phyloP scores from a whole-genome alignment of 768 basidiomycete genomes.

The Polyporus arcularius region DNA sequence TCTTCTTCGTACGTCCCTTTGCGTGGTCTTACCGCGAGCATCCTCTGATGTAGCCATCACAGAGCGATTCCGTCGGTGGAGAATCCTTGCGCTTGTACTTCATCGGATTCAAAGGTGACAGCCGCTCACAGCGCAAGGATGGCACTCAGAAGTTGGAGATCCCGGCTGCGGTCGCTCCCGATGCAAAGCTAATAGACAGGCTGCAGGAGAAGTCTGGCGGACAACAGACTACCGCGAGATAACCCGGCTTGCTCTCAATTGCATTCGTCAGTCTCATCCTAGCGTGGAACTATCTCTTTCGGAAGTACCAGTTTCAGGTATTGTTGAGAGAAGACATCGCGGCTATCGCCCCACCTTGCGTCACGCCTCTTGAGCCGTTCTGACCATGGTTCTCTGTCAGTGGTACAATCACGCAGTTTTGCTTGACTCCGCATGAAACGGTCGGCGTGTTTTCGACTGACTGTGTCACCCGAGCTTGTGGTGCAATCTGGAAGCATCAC shows the following conservation, averaged over 20 bases:
- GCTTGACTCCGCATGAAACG: no score
- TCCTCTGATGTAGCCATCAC: not conserved
- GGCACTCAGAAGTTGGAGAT: slow-evolving; percentile 67
- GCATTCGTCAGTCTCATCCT: no score
- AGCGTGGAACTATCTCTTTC: no score
- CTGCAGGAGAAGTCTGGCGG: slow-evolving; percentile 56
- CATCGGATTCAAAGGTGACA: slow-evolving; percentile 82
- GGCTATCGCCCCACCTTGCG: no score
- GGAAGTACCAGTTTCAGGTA: no score
- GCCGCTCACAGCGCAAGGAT: slow-evolving; percentile 53
- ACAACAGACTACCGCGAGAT: slow-evolving; percentile 65
- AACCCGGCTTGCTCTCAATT: not conserved
- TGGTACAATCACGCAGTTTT: no score
- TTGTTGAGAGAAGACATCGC: no score
- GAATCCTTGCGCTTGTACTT: slow-evolving; percentile 72
- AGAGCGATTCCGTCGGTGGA: slow-evolving; percentile 71
- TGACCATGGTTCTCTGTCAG: no score
- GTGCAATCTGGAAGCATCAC: no score
- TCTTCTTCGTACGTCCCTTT: slow-evolving; percentile 73
- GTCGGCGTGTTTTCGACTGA: no score
- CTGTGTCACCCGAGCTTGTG: no score
- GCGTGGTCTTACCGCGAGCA: not conserved
- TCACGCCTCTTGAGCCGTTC: no score
- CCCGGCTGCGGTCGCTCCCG: slow-evolving; percentile 79
- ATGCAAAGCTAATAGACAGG: slow-evolving; percentile 65